These are phyloP conservation scores for Acanthamoeba sp. DNA, from an alignment of 208 protist species.

Conservation along the genomic window DNA sequence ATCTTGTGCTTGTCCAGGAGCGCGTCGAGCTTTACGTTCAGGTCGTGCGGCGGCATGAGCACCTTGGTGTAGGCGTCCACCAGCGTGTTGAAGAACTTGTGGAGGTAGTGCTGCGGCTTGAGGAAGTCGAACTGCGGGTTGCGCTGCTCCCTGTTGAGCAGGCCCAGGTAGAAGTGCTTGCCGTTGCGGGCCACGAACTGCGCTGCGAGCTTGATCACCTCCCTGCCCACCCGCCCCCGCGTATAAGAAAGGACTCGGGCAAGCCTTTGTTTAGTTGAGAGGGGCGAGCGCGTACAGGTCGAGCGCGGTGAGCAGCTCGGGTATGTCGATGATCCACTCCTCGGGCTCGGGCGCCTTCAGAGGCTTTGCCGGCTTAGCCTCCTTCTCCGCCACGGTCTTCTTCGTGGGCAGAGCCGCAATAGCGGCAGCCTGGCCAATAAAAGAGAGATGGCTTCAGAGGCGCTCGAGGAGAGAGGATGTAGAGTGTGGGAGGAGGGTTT, in stretches of 20 bases:
- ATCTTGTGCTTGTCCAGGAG: conserved; percentile 76
- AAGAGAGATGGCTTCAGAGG: no score
- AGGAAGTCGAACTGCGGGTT: conserved; percentile 87
- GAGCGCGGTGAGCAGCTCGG: conserved; percentile 73
- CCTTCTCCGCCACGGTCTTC: conserved; percentile 15
- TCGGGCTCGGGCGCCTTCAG: conserved; percentile 74
- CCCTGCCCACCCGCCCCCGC: background rate
- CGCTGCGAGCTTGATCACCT: conserved; percentile 86
- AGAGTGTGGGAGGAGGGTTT: no score
- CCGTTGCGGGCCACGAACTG: conserved; percentile 86
- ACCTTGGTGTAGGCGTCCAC: conserved; percentile 79
- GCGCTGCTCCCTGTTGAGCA: conserved; percentile 76
- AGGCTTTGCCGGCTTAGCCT: conserved; percentile 54
- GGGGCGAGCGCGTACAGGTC: conserved; percentile 77
- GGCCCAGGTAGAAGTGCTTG: conserved; percentile 77
- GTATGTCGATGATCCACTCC: conserved; percentile 79
- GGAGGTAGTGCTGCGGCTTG: conserved; percentile 76
- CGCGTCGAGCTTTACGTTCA: conserved; percentile 15
- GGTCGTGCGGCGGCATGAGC: conserved; percentile 75
- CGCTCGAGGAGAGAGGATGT: no score
- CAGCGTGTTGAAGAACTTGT: conserved; percentile 80
- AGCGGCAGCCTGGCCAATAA: background rate
- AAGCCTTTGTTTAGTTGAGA: no score
- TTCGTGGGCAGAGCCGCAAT: background rate
- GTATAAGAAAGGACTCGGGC: no score